A percentile compares a stretch with the other conserved stretches of the same genome.
phyloP scores from a whole-genome alignment of 129 eudicot species.

The Mikania micrantha region DNA sequence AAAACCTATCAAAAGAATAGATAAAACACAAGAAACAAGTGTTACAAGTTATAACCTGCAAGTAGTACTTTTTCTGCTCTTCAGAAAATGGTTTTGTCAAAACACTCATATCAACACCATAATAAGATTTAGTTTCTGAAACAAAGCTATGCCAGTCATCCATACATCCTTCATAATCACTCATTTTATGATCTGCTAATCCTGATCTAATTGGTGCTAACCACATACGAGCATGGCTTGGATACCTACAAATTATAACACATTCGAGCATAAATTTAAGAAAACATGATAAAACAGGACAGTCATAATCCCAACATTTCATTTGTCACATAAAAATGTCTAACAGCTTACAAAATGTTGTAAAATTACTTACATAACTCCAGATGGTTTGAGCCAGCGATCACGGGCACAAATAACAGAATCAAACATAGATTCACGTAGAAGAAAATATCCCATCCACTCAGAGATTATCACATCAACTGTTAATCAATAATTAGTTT shows the following conservation, averaged over 20 bases:
- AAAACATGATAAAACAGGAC: no score
- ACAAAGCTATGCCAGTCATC: constrained; percentile 77
- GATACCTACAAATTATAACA: constrained; percentile 63
- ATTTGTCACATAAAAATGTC: no score
- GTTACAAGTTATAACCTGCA: constrained; percentile 53
- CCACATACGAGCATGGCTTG: constrained; percentile 99
- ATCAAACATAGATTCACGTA: constrained; percentile 99
- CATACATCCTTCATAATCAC: constrained; percentile 78
- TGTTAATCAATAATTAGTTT: constrained; percentile 20
- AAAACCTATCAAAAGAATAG: neutral
- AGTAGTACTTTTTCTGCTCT: constrained; percentile 78
- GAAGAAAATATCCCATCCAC: constrained; percentile 99
- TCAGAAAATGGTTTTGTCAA: constrained; percentile 61
- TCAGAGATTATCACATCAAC: constrained; percentile 98
- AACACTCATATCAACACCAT: constrained; percentile 88
- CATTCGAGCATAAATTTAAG: neutral
- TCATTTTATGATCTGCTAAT: constrained; percentile 64
- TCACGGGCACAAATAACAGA: constrained; percentile 95
- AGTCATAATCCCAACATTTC: no score
- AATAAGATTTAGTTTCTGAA: constrained; percentile 53
- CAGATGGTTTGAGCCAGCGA: constrained; percentile 90
- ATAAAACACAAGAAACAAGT: neutral
- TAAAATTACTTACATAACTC: constrained; percentile 72
- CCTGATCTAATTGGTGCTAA: constrained; percentile 87
- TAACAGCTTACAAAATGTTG: neutral